Percentiles rank a stretch among this genome's conserved stretches.
Evolutionary conservation across 2,329 filamentous ascomycete genomes (phyloP).

Genomic region (Sporothrix curviconia): DNA sequence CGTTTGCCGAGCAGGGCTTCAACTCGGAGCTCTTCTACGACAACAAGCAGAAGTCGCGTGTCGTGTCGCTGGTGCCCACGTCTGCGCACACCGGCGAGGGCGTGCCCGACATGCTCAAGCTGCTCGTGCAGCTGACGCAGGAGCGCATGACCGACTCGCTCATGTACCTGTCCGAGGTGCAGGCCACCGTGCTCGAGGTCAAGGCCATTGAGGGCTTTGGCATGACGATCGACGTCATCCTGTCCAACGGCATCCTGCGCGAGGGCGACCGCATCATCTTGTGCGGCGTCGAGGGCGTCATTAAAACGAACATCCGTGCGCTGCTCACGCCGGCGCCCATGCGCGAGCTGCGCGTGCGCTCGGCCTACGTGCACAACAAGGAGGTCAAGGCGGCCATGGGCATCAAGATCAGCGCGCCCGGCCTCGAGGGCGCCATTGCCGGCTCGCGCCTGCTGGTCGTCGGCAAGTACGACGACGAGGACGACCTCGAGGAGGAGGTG

Average conservation of each 20-base stretch:
- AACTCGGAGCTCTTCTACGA: slow-evolving; percentile 96
- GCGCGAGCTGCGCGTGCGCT: slow-evolving; percentile 92
- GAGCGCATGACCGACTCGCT: slow-evolving; percentile 95
- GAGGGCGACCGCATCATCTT: slow-evolving; percentile 94
- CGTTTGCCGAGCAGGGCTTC: slow-evolving; percentile 94
- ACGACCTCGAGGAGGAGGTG: slow-evolving; percentile 93
- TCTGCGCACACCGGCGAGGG: slow-evolving; percentile 98
- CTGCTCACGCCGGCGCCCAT: slow-evolving; percentile 87
- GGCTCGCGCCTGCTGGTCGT: slow-evolving; percentile 92
- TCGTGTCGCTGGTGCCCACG: slow-evolving; percentile 93
- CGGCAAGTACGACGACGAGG: slow-evolving; percentile 90
- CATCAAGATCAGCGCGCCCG: slow-evolving; percentile 97
- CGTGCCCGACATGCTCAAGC: slow-evolving; percentile 97
- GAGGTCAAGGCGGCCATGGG: slow-evolving; percentile 96
- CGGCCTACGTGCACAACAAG: slow-evolving; percentile 96
- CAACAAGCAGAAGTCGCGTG: slow-evolving; percentile 94
- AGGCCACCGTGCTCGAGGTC: slow-evolving; percentile 96
- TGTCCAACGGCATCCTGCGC: slow-evolving; percentile 89
- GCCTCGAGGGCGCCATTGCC: slow-evolving; percentile 91
- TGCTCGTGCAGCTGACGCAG: slow-evolving; percentile 85
- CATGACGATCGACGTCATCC: slow-evolving; percentile 95
- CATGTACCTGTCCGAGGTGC: slow-evolving; percentile 97
- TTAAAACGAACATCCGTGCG: slow-evolving; percentile 90
- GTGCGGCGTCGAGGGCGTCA: slow-evolving; percentile 94
- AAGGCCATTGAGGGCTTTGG: slow-evolving; percentile 98